Percentiles rank a stretch among this genome's conserved stretches.
phyloP scores from a whole-genome alignment of 345 rosid species.

The Ricinus communis region DNA sequence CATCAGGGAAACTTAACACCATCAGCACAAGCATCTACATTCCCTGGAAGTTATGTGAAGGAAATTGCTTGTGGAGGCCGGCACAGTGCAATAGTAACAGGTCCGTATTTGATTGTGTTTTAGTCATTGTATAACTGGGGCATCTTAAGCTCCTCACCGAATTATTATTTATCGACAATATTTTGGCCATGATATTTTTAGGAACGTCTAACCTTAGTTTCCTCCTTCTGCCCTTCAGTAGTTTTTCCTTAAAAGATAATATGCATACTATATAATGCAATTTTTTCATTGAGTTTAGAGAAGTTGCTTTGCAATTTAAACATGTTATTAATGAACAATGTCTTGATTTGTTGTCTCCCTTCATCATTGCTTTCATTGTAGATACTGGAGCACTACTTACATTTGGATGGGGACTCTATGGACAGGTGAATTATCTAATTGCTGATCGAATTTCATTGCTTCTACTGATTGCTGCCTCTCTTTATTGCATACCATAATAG shows the following conservation, averaged over 20 bases:
- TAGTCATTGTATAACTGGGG: background rate
- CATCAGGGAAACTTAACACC: constrained; percentile 47
- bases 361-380: constrained; percentile 25
- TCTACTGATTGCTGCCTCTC: background rate
- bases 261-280: background rate
- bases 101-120: constrained; percentile 34
- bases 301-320: background rate
- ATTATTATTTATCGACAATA: background rate
- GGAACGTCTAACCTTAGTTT: constrained; percentile 1
- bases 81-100: constrained; percentile 79
- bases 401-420: constrained; percentile 92
- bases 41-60: constrained; percentile 57
- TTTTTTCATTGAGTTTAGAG: background rate
- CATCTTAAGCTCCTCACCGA: background rate
- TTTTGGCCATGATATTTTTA: background rate
- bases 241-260: background rate
- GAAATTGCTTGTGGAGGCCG: constrained; percentile 85
- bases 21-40: constrained; percentile 35
- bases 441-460: background rate
- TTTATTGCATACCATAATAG: background rate
- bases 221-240: background rate
- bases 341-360: background rate
- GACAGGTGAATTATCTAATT: constrained; percentile 65
- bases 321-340: background rate
- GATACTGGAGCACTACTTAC: constrained; percentile 71